These are phyloP conservation scores for Blastocystis sp. DNA, from an alignment of 352 stramenopile species.

Conservation along the genomic window DNA sequence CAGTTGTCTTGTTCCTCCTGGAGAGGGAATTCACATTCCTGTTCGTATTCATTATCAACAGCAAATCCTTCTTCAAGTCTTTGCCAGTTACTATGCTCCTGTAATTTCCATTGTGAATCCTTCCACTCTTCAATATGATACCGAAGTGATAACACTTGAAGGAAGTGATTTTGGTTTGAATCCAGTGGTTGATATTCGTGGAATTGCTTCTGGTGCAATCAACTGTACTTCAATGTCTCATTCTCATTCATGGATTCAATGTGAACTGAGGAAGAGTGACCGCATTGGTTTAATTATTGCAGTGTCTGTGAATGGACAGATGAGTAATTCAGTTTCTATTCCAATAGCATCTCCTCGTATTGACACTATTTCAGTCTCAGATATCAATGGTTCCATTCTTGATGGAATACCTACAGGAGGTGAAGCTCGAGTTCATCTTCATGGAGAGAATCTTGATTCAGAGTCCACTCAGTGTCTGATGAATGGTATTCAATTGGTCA, in stretches of 20 bases:
- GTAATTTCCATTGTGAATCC: neutral
- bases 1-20: constrained; percentile 5
- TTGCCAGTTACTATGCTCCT: neutral
- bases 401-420: neutral
- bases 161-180: neutral
- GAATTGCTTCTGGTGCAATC: neutral
- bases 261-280: neutral
- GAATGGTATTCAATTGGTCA: neutral
- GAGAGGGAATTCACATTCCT: neutral
- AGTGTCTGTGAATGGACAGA: neutral
- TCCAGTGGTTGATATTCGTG: neutral
- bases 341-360: neutral
- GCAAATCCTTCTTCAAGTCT: constrained; percentile 12
- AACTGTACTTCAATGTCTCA: neutral
- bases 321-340: neutral
- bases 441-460: constrained; percentile 1
- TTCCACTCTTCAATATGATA: neutral
- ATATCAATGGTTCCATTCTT: neutral
- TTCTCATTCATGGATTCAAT: neutral
- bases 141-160: neutral
- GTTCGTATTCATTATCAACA: neutral
- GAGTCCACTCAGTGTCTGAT: neutral
- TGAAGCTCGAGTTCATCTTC: neutral
- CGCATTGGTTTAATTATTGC: neutral
- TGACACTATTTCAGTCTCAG: neutral